Percentiles rank a stretch among this genome's conserved stretches.
Evolutionary conservation across 192 early-diverging fungal species (phyloP).

Genomic region (Coemansia sp.): DNA sequence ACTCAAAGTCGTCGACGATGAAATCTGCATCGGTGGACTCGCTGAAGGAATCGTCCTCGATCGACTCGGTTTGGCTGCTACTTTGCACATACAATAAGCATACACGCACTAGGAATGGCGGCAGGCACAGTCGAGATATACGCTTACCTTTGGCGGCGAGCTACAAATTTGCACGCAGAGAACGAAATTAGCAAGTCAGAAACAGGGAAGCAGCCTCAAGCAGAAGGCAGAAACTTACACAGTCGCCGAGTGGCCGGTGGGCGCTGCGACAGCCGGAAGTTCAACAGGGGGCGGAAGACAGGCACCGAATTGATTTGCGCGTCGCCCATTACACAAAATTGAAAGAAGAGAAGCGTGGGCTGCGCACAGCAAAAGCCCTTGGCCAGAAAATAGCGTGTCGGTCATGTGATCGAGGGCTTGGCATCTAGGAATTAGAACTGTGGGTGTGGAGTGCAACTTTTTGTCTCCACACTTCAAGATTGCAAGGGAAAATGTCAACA

Average conservation of each 20-base stretch:
- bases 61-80: constrained; percentile 39
- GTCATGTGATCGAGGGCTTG: constrained; percentile 3
- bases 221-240: constrained; percentile 4
- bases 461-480: no score
- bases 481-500: no score
- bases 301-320: constrained; percentile 11
- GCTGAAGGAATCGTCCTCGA: constrained; percentile 29
- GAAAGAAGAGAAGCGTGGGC: neutral
- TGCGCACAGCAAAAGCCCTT: neutral
- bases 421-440: neutral
- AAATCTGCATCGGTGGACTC: neutral
- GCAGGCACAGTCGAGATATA: neutral
- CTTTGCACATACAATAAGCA: neutral
- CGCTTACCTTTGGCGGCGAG: constrained; percentile 11
- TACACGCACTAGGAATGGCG: neutral
- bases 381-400: neutral
- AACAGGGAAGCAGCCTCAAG: neutral
- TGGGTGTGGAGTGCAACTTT: no score
- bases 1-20: constrained; percentile 8
- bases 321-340: constrained; percentile 7
- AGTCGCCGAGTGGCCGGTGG: constrained; percentile 24
- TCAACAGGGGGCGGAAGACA: constrained; percentile 27
- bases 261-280: constrained; percentile 41
- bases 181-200: neutral
- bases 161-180: neutral